Conservation (phyloP, 1,284 basidiomycete species). For the Puccinia horiana region DNA sequence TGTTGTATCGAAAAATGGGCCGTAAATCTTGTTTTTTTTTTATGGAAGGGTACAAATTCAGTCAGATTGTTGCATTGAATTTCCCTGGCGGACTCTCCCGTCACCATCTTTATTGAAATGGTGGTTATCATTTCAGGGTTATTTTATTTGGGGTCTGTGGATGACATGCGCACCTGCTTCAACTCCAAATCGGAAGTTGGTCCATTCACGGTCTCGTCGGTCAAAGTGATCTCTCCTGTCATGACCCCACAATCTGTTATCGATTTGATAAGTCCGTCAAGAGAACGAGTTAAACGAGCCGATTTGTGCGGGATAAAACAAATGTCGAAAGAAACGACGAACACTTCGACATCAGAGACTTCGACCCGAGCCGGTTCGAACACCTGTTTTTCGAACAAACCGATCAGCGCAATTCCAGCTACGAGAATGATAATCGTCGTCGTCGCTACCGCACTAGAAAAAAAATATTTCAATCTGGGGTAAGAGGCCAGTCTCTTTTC, state of each 20-base stretch:
- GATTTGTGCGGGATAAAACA: neutral
- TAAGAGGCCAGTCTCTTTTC: neutral
- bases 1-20: constrained; percentile 88
- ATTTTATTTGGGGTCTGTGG: no score
- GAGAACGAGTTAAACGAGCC: neutral
- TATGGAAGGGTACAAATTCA: neutral
- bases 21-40: constrained; percentile 66
- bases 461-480: neutral
- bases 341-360: constrained; percentile 47
- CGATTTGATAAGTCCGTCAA: neutral
- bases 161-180: constrained; percentile 21
- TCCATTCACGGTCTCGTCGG: constrained; percentile 40
- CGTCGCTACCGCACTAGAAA: constrained; percentile 33
- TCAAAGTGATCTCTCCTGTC: constrained; percentile 45
- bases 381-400: constrained; percentile 28
- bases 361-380: constrained; percentile 40
- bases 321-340: neutral
- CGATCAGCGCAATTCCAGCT: constrained; percentile 13
- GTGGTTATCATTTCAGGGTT: no score
- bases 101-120: neutral
- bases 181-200: constrained; percentile 35
- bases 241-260: constrained; percentile 36
- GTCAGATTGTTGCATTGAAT: neutral
- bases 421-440: constrained; percentile 13
- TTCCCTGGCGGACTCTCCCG: no score